Percentiles rank a stretch among this genome's conserved stretches.
phyloP scores from a whole-genome alignment of 106 monocot species.

The Vanilla planifolia region DNA sequence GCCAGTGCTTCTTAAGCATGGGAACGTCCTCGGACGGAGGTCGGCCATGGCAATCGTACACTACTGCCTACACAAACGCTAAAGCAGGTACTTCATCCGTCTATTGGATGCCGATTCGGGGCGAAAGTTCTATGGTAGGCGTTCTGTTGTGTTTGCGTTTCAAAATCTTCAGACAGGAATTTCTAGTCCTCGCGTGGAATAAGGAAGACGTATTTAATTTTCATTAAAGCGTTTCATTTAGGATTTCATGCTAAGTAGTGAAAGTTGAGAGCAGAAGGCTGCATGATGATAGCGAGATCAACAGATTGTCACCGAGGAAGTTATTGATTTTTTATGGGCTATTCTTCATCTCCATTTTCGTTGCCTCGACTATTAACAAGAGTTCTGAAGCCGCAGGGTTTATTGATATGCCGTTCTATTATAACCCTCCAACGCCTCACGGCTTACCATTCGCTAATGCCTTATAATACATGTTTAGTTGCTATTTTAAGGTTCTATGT shows the following conservation, averaged over 20 bases:
- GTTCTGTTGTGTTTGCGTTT: background rate
- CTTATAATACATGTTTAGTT: background rate
- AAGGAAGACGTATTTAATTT: background rate
- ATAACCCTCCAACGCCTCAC: too few species aligned
- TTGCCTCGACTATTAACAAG: too few species aligned
- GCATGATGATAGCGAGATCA: too few species aligned
- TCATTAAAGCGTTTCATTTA: background rate
- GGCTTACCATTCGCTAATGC: background rate
- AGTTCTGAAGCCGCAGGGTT: too few species aligned
- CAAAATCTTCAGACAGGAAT: background rate
- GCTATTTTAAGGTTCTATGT: too few species aligned
- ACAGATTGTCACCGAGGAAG: too few species aligned
- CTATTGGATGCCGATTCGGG: background rate
- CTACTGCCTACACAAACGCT: conserved; percentile 85
- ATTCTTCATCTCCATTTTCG: too few species aligned
- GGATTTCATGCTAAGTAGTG: background rate
- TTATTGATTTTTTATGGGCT: too few species aligned
- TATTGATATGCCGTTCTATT: too few species aligned
- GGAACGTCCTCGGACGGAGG: conserved; percentile 56
- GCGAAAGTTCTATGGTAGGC: background rate
- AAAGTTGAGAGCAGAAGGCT: background rate
- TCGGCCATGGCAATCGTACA: conserved; percentile 91
- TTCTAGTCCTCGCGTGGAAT: background rate
- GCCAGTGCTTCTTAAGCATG: too few species aligned
- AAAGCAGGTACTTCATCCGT: conserved; percentile 67